Conservation (phyloP, 2,329 filamentous ascomycete species). For the Penicillium sp. region DNA sequence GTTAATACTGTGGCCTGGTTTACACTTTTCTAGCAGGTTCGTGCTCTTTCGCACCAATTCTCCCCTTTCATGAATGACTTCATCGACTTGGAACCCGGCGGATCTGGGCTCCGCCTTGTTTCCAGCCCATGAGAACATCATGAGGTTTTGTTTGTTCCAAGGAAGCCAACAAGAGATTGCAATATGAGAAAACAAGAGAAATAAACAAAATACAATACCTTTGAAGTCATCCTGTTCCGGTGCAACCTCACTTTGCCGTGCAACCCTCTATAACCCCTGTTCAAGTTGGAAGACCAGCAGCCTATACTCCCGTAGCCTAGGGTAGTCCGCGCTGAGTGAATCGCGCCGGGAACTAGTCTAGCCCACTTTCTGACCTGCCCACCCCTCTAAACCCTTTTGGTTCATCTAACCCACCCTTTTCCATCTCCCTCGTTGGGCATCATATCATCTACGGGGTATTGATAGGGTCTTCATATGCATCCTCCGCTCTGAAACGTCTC, state of each 20-base stretch:
- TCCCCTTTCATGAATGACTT: constrained; percentile 24
- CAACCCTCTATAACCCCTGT: not conserved
- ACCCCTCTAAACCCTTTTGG: constrained; percentile 3
- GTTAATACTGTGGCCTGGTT: not conserved
- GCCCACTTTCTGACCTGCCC: constrained; percentile 1
- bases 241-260: not conserved
- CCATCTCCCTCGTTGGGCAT: not conserved
- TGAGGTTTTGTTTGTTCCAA: not conserved
- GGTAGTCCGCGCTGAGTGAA: no score
- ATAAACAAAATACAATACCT: not conserved
- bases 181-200: not conserved
- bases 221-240: not conserved
- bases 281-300: no score
- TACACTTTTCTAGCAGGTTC: not conserved
- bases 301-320: no score
- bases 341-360: constrained; percentile 10
- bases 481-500: constrained; percentile 12
- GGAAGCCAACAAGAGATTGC: not conserved
- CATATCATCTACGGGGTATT: not conserved
- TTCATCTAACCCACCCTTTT: not conserved
- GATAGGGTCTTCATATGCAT: not conserved
- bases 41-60: not conserved
- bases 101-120: constrained; percentile 30
- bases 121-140: constrained; percentile 17
- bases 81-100: constrained; percentile 22